Evolutionary conservation across 2,329 filamentous ascomycete species (phyloP).

Genomic region (Sclerotinia minor): DNA sequence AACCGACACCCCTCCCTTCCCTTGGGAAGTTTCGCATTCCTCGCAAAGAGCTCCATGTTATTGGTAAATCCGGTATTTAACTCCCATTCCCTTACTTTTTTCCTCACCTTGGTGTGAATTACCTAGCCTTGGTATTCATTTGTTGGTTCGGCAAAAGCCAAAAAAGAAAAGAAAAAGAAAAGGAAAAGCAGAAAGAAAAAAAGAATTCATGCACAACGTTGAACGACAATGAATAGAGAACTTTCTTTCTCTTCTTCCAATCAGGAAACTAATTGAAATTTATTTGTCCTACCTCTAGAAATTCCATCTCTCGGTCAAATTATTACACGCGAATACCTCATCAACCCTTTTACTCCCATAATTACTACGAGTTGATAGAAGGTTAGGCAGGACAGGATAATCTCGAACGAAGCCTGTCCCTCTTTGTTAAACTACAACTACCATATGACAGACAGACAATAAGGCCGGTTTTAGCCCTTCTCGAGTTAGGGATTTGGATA

Average conservation of each 20-base stretch:
- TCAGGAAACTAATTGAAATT: slow-evolving; percentile 2
- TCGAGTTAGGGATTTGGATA: background rate
- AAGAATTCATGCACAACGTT: background rate
- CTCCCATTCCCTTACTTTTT: background rate
- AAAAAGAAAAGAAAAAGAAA: too few relatives aligned
- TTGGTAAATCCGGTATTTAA: slow-evolving; percentile 7
- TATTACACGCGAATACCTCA: background rate
- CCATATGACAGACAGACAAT: background rate
- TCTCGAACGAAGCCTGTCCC: background rate
- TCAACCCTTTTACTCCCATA: background rate
- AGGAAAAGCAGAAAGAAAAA: background rate
- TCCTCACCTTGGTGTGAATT: background rate
- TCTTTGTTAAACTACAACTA: too few relatives aligned
- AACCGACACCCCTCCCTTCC: background rate
- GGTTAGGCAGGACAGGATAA: background rate
- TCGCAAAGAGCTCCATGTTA: slow-evolving; percentile 1
- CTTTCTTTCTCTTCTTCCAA: background rate
- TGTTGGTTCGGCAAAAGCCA: background rate
- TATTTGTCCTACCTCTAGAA: background rate
- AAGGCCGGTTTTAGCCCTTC: background rate
- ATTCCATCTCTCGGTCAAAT: slow-evolving; percentile 10
- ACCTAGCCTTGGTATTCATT: background rate
- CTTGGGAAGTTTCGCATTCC: slow-evolving; percentile 1
- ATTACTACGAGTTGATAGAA: background rate
- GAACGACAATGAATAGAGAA: background rate